These are phyloP conservation scores for Oidium heveae DNA, from an alignment of 2,329 filamentous ascomycete genomes.

Conservation along the genomic window DNA sequence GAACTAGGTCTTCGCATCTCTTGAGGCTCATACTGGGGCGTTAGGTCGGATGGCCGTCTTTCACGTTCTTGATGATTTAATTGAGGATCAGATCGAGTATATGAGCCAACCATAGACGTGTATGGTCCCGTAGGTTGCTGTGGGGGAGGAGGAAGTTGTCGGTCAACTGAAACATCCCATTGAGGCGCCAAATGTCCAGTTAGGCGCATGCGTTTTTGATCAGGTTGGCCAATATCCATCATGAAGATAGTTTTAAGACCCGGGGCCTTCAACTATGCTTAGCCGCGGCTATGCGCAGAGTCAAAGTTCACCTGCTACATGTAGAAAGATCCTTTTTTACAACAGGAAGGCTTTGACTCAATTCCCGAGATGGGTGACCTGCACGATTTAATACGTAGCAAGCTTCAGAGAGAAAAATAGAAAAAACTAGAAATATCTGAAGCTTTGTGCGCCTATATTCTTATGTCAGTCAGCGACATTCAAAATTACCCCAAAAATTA, in stretches of 20 bases:
- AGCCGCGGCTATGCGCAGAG: too few species aligned
- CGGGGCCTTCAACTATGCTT: too few species aligned
- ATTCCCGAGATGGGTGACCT: too few species aligned
- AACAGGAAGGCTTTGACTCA: too few species aligned
- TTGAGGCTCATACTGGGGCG: slow-evolving; percentile 25
- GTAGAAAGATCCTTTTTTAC: too few species aligned
- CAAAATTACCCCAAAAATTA: too few species aligned
- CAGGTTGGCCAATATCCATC: slow-evolving; percentile 35
- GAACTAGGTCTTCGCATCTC: slow-evolving; percentile 10
- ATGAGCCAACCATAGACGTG: slow-evolving; percentile 8
- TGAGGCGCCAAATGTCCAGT: slow-evolving; percentile 15
- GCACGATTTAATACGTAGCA: too few species aligned
- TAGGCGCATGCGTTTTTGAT: slow-evolving; percentile 33
- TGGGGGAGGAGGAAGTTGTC: slow-evolving; percentile 16
- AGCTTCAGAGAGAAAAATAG: too few species aligned
- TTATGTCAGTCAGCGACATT: too few species aligned
- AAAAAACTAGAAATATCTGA: too few species aligned
- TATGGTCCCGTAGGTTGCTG: slow-evolving; percentile 8
- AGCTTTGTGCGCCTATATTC: too few species aligned
- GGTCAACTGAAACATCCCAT: slow-evolving; percentile 23
- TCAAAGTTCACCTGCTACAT: too few species aligned
- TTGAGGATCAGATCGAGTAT: slow-evolving; percentile 14
- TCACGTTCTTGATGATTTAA: slow-evolving; percentile 16
- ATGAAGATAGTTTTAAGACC: slow-evolving; percentile 6
- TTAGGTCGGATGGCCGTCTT: slow-evolving; percentile 26